Percentiles rank a stretch among this genome's conserved stretches.
Conservation (phyloP, 2,329 filamentous ascomycete genomes). For the Xylariaceae sp. region DNA sequence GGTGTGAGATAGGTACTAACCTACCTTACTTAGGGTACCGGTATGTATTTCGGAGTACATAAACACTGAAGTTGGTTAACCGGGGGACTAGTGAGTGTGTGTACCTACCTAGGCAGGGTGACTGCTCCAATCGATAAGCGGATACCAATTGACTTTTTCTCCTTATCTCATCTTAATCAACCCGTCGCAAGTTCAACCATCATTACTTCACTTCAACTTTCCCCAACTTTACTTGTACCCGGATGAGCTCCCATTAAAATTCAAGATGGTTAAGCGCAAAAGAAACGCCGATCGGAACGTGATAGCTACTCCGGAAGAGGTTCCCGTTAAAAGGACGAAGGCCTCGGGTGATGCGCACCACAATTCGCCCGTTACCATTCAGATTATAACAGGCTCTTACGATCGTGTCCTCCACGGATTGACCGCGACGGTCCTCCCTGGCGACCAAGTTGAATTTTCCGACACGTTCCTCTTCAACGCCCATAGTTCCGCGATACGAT, state of each 20-base stretch:
- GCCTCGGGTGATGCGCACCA: conserved; percentile 23
- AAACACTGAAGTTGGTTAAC: no score
- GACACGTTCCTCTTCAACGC: conserved; percentile 96
- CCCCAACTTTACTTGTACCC: neutral
- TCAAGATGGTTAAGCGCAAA: conserved; percentile 46
- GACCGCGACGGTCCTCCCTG: conserved; percentile 61
- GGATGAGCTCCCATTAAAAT: neutral
- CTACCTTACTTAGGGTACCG: no score
- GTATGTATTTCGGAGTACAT: no score
- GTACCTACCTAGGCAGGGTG: neutral
- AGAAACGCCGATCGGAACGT: conserved; percentile 33
- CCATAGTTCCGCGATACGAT: conserved; percentile 83
- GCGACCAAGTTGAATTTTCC: conserved; percentile 59
- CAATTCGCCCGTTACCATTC: conserved; percentile 54
- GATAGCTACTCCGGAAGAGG: conserved; percentile 3
- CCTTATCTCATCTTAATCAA: neutral
- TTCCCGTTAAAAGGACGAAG: conserved; percentile 25
- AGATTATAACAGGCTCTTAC: conserved; percentile 90
- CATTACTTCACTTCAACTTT: conserved; percentile 1
- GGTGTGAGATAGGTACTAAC: no score
- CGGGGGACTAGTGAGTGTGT: no score
- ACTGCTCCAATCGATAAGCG: conserved; percentile 16
- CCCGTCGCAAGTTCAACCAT: neutral
- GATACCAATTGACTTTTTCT: conserved; percentile 19
- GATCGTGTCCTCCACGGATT: conserved; percentile 89